Base-by-base conservation (phyloP, 768 basidiomycete genomes). In the Rhizopogon vinicolor region DNA sequence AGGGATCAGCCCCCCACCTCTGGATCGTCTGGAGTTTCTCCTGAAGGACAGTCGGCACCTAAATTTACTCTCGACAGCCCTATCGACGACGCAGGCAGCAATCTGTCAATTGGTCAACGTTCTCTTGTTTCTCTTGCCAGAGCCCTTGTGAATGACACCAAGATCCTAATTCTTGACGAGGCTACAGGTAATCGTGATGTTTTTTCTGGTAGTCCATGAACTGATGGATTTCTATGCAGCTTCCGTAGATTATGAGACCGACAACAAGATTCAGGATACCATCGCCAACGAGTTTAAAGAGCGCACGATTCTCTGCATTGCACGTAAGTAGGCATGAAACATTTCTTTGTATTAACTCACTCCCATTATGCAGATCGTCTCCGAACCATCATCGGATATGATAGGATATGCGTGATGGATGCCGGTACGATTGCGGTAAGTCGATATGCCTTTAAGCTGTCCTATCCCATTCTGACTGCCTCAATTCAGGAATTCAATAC, bases 161-260 rank as follows among this genome's bases (percentile, higher is more conserved):
- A 83, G 65, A 83, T 96, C 33, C 84, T 95, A 48, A 84, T 97
- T 44, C 76, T 98, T 10, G 94, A 97, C 66, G 93, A 95, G 74
- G 93, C 93, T 0, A 94, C 92, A 48, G 86, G 83, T 82, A 60
- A 45, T 62, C 52, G 16, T 39, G 18, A 19, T 48, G 6, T 46
- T 22, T 10, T 8, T 28, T 29, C 25, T 43, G 37, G 19, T 37
- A n/a, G 50, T 35, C 1, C 31, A 44, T 39, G n/a, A 2, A 13
- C n/a, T 41, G 5, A 42, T 55, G 22, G 63, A 25, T 5, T 16
- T 48, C 16, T 9, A 9, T 51, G 19, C 56, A 81, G 90, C 90
- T n/a, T 89, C 88, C 10, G 90, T 93, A 29, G 91, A 93, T 62
- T 89, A 86, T 61, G 91, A 91, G 70, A 95, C 92, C 0, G 94